Evolutionary conservation across 345 rosid species (phyloP).

Genomic region (Anacardium occidentale): DNA sequence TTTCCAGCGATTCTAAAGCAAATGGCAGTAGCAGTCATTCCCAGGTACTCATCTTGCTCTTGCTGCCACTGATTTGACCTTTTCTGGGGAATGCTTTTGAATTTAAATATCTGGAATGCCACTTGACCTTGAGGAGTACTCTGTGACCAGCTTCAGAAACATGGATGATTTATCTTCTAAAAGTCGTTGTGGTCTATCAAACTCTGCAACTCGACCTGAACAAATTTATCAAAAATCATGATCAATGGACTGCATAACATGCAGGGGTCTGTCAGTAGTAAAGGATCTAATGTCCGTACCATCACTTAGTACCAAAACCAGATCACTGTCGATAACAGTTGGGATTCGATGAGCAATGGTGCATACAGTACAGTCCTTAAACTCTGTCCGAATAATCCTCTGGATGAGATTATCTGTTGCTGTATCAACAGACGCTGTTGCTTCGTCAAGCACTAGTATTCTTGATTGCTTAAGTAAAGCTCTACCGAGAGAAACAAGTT

Average conservation of each 20-base stretch:
- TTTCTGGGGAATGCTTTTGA: slow-evolving; percentile 25
- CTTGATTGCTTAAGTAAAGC: slow-evolving; percentile 89
- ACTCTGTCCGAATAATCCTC: slow-evolving; percentile 90
- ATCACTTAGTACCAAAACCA: slow-evolving; percentile 92
- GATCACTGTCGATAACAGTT: slow-evolving; percentile 95
- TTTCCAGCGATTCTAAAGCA: slow-evolving; percentile 21
- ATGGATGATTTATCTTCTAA: slow-evolving; percentile 91
- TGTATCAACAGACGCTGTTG: slow-evolving; percentile 97
- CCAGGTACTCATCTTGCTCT: slow-evolving; percentile 14
- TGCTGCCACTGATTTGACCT: slow-evolving; percentile 17
- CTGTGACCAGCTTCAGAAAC: slow-evolving; percentile 88
- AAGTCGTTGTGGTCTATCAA: slow-evolving; percentile 73
- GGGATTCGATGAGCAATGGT: slow-evolving; percentile 99
- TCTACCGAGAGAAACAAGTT: slow-evolving; percentile 88
- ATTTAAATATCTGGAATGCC: slow-evolving; percentile 83
- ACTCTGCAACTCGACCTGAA: slow-evolving; percentile 93
- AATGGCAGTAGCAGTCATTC: slow-evolving; percentile 22
- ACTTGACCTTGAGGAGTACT: slow-evolving; percentile 89
- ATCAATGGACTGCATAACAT: background rate
- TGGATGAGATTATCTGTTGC: slow-evolving; percentile 98
- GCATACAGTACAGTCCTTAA: slow-evolving; percentile 87
- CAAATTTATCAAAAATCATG: background rate
- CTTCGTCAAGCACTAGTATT: slow-evolving; percentile 96
- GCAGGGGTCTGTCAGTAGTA: background rate
- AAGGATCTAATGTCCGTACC: slow-evolving; percentile 49